A percentile compares a stretch with the other conserved stretches of the same genome.
Evolutionary conservation across 1,284 basidiomycete species (phyloP).

Genomic region (Malassezia vespertilionis): DNA sequence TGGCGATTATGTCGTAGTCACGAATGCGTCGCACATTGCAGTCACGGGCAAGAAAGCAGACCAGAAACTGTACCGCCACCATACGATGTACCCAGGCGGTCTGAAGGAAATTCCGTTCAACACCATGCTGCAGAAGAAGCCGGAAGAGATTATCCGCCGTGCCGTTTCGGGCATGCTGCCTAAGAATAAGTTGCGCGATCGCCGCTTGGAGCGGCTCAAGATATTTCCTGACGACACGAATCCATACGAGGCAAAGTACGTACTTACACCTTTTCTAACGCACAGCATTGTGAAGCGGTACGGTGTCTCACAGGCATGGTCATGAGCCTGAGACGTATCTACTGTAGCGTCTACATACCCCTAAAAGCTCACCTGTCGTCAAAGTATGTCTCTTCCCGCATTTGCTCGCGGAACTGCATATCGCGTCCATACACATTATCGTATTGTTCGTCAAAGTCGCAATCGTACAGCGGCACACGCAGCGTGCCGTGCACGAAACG

Average conservation of each 20-base stretch:
- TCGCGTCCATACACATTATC: neutral
- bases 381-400: slow-evolving; percentile 15
- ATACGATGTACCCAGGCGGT: slow-evolving; percentile 87
- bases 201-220: slow-evolving; percentile 42
- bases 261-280: slow-evolving; percentile 5
- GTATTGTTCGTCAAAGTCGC: slow-evolving; percentile 17
- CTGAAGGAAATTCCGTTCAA: slow-evolving; percentile 55
- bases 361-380: slow-evolving; percentile 4
- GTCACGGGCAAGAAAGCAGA: slow-evolving; percentile 82
- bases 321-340: neutral
- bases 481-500: slow-evolving; percentile 13
- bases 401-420: neutral
- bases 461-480: slow-evolving; percentile 9
- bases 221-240: slow-evolving; percentile 38
- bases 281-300: slow-evolving; percentile 17
- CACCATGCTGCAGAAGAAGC: slow-evolving; percentile 55
- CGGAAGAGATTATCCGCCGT: slow-evolving; percentile 58
- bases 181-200: slow-evolving; percentile 44
- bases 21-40: slow-evolving; percentile 70
- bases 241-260: slow-evolving; percentile 38
- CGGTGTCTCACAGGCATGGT: neutral
- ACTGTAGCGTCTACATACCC: neutral
- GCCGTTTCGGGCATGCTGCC: slow-evolving; percentile 47
- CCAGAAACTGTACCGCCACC: slow-evolving; percentile 76
- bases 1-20: slow-evolving; percentile 91